Evolutionary conservation across 768 basidiomycete species (phyloP), one percentile per base, ranked within the genome.

Genomic region (Psilocybe azurescens): DNA sequence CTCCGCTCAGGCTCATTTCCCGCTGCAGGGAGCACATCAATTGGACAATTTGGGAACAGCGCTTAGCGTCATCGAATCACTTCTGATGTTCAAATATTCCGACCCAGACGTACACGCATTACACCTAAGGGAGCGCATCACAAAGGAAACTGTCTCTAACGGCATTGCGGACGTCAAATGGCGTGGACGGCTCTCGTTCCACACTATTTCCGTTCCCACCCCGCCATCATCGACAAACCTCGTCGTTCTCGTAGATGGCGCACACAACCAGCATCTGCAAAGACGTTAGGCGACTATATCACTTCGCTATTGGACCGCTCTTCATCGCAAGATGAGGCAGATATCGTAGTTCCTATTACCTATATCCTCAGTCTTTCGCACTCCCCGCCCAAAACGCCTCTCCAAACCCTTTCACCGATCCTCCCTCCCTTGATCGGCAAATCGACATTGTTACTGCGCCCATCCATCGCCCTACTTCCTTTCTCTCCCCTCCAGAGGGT

Each of bases 251-350:
- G 90, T 89, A 4, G 97, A 99, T 69, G 97, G 97, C 3, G 97
- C 97, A 0, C 97, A 99, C 73, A 99, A 99, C 71, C 88, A 6
- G 89, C 93, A 5, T 94, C 94, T 0, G 83, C 94, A 0, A 65
- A 73, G 30, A 84, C 85, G 0, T 84, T 98, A 10, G 82, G 87
- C 7, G 71, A 78, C 2, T 98, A 94, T 72, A 76, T 96, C 59
- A 58, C 74, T 76, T 50, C 79, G 76, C 64, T 75, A 68, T 49
- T 74, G 60, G 53, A 58, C 6, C 53, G 60, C 58, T 41, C 46
- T 5, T 36, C 47, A 13, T 62, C 49, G 11, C 38, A 28, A 33
- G 20, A 56, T 52, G 56, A 50, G 44, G 52, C 52, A n/a, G 59
- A 73, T 28, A 58, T 66, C 28, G 53, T 70, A 5, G 60, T 78